Conservation (phyloP, 1,284 basidiomycete genomes). For the Leccinum colubrinum region DNA sequence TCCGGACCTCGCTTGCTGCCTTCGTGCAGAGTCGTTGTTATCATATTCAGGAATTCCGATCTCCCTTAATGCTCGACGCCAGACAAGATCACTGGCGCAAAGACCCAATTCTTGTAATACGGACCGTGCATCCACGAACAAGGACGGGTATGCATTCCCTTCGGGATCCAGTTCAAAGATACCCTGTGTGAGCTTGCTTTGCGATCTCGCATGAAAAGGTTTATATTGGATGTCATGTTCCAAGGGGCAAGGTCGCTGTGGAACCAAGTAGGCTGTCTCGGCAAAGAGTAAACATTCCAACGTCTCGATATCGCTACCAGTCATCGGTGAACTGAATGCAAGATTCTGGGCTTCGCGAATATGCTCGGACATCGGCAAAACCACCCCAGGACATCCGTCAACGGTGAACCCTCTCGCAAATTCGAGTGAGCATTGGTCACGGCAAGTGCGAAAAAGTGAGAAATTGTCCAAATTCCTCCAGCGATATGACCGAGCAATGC, state of each 20-base stretch:
- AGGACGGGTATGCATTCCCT: slow-evolving; percentile 36
- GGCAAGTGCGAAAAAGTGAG: slow-evolving; percentile 43
- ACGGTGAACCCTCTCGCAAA: slow-evolving; percentile 27
- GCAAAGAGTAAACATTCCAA: slow-evolving; percentile 41
- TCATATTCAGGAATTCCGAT: slow-evolving; percentile 26
- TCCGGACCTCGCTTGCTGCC: slow-evolving; percentile 32
- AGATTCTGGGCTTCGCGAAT: slow-evolving; percentile 44
- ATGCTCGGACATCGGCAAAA: slow-evolving; percentile 41
- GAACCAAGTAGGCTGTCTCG: slow-evolving; percentile 32
- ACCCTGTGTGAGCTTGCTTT: slow-evolving; percentile 35
- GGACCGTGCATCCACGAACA: slow-evolving; percentile 46
- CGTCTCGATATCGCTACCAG: slow-evolving; percentile 33
- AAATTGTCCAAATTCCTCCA: slow-evolving; percentile 33
- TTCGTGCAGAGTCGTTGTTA: slow-evolving; percentile 32
- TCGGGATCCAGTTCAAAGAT: slow-evolving; percentile 40
- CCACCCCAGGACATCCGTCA: slow-evolving; percentile 44
- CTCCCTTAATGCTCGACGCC: slow-evolving; percentile 51
- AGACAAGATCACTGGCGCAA: slow-evolving; percentile 64
- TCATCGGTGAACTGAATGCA: slow-evolving; percentile 36
- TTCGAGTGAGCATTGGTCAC: slow-evolving; percentile 37
- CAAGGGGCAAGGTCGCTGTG: slow-evolving; percentile 34
- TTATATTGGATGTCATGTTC: slow-evolving; percentile 39
- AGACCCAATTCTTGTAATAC: slow-evolving; percentile 53
- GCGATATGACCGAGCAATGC: slow-evolving; percentile 30
- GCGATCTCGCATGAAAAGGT: slow-evolving; percentile 22